Base-by-base conservation (phyloP, 176 grass and related monocot genomes). In the Oryza glaberrima region DNA sequence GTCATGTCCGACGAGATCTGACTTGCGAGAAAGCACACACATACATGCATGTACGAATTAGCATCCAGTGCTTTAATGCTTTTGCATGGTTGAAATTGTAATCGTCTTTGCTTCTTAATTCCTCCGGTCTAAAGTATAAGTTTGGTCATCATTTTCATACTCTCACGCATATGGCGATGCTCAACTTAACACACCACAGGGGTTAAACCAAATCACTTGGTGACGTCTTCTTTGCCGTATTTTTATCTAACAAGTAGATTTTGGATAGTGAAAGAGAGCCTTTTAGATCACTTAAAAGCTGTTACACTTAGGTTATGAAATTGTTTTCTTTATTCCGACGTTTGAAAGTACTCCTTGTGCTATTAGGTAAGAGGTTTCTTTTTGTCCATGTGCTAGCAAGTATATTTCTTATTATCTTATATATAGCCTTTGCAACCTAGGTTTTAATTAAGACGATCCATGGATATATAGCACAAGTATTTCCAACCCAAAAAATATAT, bases 221-320 rank as follows among this genome's bases (percentile, higher is more conserved):
- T 83, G 80, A 87, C 80, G 80, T 90, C 80, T 90, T 83, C 58
- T 23, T 26, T 43, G 70, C 63, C 49, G 75, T 82, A 74, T 79
- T 86, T 83, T 83, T 35, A 45, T 69, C 48, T 36, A 73, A 32
- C 81, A 79, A 17, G 49, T 72, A 41, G 72, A 75, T 48, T 48
- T 83, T 79, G 69, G 69, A 79, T 38, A 48, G 61, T 78, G 60
- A 49, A 22, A 82, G 41, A 47, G 54, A 25, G 19, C 67, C 76
- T 46, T 73, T 45, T 86, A 48, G 23, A 22, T 73, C 72, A 77
- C 38, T 76, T 61, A 41, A 54, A 77, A 71, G 67, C 15, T 26
- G 73, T 73, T 25, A 67, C 63, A 46, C 13, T 67, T 69, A n/a
- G 63, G 34, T 66, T 15, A 26, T 0, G 64, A 30, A 72, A 17